phyloP scores from a whole-genome alignment of 768 basidiomycete genomes.

The Arthromyces matolae region DNA sequence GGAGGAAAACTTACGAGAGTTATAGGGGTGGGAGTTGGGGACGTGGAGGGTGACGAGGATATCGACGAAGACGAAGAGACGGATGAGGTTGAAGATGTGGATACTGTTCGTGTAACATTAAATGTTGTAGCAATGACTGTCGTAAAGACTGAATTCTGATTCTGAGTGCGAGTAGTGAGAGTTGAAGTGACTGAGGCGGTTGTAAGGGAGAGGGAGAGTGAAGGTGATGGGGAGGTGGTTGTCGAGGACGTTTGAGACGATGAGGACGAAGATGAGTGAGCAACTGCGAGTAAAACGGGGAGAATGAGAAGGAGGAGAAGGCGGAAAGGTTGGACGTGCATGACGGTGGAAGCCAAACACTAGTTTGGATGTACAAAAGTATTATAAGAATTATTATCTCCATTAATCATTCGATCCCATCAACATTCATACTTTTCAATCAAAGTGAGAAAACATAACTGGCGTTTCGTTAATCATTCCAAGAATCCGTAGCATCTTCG shows the following conservation, averaged over 20 bases:
- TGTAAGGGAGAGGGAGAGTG: conserved; percentile 52
- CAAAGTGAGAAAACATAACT: conserved; percentile 50
- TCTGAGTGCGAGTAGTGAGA: conserved; percentile 43
- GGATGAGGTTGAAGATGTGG: conserved; percentile 39
- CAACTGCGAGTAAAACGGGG: conserved; percentile 29
- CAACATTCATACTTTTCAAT: conserved; percentile 26
- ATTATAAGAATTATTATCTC: conserved; percentile 8
- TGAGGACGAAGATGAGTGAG: conserved; percentile 28
- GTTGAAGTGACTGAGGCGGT: conserved; percentile 48
- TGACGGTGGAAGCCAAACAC: conserved; percentile 3
- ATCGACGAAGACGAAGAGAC: conserved; percentile 34
- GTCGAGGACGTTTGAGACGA: conserved; percentile 20
- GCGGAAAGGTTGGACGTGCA: conserved; percentile 11
- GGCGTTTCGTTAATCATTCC: conserved; percentile 41
- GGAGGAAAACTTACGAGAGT: conserved; percentile 32
- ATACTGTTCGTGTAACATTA: conserved; percentile 58
- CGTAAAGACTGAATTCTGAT: conserved; percentile 44
- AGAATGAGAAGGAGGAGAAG: conserved; percentile 15
- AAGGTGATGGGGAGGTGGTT: conserved; percentile 29
- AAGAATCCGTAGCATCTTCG: conserved; percentile 44
- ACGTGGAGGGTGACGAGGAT: conserved; percentile 37
- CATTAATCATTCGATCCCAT: conserved; percentile 4
- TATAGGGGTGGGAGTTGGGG: conserved; percentile 41
- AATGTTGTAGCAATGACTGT: conserved; percentile 56
- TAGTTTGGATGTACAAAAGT: neutral